Base-by-base conservation (phyloP, 495 filamentous ascomycete species). In the Corynascus novoguineensis region DNA sequence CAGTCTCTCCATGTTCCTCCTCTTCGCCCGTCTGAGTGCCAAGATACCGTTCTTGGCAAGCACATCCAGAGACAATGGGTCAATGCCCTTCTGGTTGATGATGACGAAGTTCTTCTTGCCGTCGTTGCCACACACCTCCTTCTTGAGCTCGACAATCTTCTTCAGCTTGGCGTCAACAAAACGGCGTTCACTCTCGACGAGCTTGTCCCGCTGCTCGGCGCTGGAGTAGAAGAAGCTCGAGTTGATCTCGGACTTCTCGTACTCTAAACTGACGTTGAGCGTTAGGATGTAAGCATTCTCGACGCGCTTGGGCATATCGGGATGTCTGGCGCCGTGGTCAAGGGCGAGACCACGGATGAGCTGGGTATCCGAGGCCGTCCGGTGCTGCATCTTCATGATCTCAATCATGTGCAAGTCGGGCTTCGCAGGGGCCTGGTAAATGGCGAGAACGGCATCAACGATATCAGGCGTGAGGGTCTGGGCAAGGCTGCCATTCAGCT, bases 341-440 rank as follows among this genome's bases (percentile, higher is more conserved):
- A 99, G 76, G 7, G 89, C 93, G 31, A 99, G 80, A 52, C 93
- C 93, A 59, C 86, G 83, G 67, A 99, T 96, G 40, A 99, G 83
- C 65, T 95, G 90, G 25, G 93, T 99, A 71, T 99, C 93, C 11
- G 93, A 88, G 45, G 93, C 92, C 35, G 87, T 88, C 55, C 92
- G 89, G 76, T 99, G 93, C 71, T 97, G 93, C 93, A 99, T 99
- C 68, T 95, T 97, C 95, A 97, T 97, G 62, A 99, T 97, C 73
- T 99, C 93, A 60, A 99, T 80, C 93, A 99, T 99, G 74, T 97
- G 92, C 59, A 99, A 73, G 71, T 99, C 93, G 44, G 93, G 93
- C 75, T 97, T 97, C 60, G 84, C 85, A 28, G 90, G 89, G 27
- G 90, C 72, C 67, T 87, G 80, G 75, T 96, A 92, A 70, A 99